Percentiles rank a stretch among this genome's conserved stretches.
Conservation (phyloP, 257 asterid species). For the Orobanche coerulescens region DNA sequence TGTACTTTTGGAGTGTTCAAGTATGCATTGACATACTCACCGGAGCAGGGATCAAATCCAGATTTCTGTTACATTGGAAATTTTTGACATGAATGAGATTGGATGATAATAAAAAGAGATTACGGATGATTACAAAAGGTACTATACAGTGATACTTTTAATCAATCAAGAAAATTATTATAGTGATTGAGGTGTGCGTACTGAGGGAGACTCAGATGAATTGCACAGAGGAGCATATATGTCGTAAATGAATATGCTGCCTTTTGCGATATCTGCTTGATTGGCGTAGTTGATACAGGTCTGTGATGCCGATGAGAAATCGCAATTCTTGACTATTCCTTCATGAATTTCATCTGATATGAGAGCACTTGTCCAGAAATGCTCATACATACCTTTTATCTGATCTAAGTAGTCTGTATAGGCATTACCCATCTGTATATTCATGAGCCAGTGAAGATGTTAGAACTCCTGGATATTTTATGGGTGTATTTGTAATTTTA, state of each 20-base stretch:
- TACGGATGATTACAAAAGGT: neutral
- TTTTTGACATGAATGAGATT: neutral
- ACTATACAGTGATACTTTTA: neutral
- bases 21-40: constrained; percentile 22
- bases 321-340: constrained; percentile 31
- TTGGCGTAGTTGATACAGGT: neutral
- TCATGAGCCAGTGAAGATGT: neutral
- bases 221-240: constrained; percentile 36
- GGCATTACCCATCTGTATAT: constrained; percentile 43
- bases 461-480: neutral
- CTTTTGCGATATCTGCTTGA: neutral
- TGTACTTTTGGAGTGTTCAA: constrained; percentile 39
- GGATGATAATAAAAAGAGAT: neutral
- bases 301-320: constrained; percentile 27
- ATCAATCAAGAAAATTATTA: too few species aligned
- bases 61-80: constrained; percentile 15
- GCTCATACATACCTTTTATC: constrained; percentile 26
- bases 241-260: constrained; percentile 21
- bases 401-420: constrained; percentile 11
- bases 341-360: constrained; percentile 42
- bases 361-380: constrained; percentile 39
- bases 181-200: neutral
- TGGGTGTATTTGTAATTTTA: too few species aligned
- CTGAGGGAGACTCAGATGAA: constrained; percentile 14
- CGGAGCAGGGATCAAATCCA: constrained; percentile 48